Base-by-base conservation (phyloP, 768 basidiomycete genomes). In the Pisolithus microcarpus region DNA sequence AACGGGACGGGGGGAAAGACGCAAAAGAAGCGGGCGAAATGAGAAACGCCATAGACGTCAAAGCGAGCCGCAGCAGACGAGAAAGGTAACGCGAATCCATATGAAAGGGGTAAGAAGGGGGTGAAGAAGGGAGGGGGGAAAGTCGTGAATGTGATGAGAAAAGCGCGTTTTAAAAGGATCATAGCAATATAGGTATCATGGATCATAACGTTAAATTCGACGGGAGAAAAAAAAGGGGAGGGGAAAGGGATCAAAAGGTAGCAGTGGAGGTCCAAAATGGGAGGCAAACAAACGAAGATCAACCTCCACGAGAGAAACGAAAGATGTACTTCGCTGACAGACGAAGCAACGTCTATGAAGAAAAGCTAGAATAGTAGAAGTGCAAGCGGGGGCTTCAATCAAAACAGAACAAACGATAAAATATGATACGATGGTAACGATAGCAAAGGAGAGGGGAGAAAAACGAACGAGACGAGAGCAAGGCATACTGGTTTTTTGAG, bases 351-450 rank as follows among this genome's bases (percentile, higher is more conserved):
- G 31, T 45, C 45, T n/a, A 19, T 46, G 10, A 23, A 19, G 34
- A 46, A 46, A 16, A 46, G 30, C 7, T 10, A 36, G 11, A 31
- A 46, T 30, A 11, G 34, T 0, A 5, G 34, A 15, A 15, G 13
- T 34, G 43, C 43, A 31, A 46, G 45, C 11, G 45, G 45, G 21
- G 45, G 34, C n/a, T 36, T 8, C 18, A 11, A 9, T 10, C 16
- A 21, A n/a, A 36, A 37, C 18, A n/a, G 11, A 36, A 18, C 13
- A 7, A 46, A 46, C 31, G 21, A 46, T 16, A 36, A 16, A 19
- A 46, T 46, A 46, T 21, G 45, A 46, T 34, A 46, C 45, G 18
- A 21, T n/a, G 45, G 34, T 31, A 46, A 46, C 34, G 31, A 46
- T 31, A 46, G 45, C 45, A 46, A 46, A 46, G 36, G 18, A 36